phyloP scores from a whole-genome alignment of 352 stramenopile species.

The Phytophthora boehmeriae region DNA sequence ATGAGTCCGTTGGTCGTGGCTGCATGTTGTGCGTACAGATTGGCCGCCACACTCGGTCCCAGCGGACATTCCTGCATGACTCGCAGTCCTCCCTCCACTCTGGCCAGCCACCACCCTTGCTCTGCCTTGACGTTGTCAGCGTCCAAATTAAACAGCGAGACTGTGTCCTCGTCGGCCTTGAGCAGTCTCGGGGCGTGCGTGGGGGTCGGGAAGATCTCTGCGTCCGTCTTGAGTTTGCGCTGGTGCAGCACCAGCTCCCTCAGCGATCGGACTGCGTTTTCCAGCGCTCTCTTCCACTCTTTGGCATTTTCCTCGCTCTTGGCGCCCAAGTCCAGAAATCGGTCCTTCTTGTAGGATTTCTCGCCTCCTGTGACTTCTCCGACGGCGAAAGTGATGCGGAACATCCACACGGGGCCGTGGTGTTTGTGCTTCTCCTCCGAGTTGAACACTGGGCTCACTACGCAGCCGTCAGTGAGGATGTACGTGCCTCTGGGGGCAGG shows the following conservation, averaged over 20 bases:
- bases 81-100: slow-evolving; percentile 79
- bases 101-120: slow-evolving; percentile 86
- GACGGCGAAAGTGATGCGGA: slow-evolving; percentile 87
- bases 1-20: slow-evolving; percentile 78
- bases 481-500: slow-evolving; percentile 83
- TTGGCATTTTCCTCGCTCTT: slow-evolving; percentile 85
- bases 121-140: slow-evolving; percentile 83
- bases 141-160: slow-evolving; percentile 89
- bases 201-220: slow-evolving; percentile 73
- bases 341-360: slow-evolving; percentile 90
- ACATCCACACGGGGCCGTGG: slow-evolving; percentile 89
- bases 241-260: slow-evolving; percentile 76
- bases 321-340: slow-evolving; percentile 84
- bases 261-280: slow-evolving; percentile 80
- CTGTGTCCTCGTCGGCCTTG: slow-evolving; percentile 82
- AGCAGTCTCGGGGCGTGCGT: slow-evolving; percentile 68
- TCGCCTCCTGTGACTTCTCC: slow-evolving; percentile 61
- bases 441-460: slow-evolving; percentile 84
- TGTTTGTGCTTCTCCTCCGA: slow-evolving; percentile 91
- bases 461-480: slow-evolving; percentile 82
- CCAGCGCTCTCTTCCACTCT: slow-evolving; percentile 82
- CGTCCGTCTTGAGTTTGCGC: slow-evolving; percentile 77
- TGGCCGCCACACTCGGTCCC: slow-evolving; percentile 78
- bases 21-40: slow-evolving; percentile 82
- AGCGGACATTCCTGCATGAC: slow-evolving; percentile 90